Percentiles rank a stretch among this genome's conserved stretches.
Conservation (phyloP, 176 grass and related monocot species). For the Themeda triandra region DNA sequence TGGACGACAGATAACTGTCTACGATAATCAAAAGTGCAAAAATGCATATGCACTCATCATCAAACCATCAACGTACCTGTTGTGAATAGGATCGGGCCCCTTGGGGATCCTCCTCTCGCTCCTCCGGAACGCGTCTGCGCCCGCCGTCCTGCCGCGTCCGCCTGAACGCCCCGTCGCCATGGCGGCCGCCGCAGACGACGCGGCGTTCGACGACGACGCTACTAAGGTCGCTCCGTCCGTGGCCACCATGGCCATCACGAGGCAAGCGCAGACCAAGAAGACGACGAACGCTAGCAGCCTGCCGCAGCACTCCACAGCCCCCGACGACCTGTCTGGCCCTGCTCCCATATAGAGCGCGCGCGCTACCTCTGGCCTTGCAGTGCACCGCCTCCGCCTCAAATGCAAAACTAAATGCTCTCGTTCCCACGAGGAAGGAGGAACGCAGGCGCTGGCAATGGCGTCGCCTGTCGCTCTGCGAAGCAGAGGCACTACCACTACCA, state of each 20-base stretch:
- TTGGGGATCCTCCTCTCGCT: conserved; percentile 71
- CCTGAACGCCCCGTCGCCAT: not conserved
- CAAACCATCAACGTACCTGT: conserved; percentile 34
- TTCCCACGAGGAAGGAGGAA: not conserved
- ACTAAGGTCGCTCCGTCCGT: not conserved
- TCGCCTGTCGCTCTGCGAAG: not conserved
- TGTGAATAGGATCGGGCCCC: conserved; percentile 80
- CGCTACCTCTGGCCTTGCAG: not conserved
- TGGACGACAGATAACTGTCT: not conserved
- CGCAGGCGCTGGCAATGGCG: not conserved
- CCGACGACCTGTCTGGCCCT: conserved; percentile 2
- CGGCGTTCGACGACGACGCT: not conserved
- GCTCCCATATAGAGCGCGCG: conserved; percentile 35
- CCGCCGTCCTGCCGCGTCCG: not conserved
- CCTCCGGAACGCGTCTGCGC: conserved; percentile 33
- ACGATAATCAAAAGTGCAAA: not conserved
- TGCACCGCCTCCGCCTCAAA: not conserved
- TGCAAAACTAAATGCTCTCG: not conserved
- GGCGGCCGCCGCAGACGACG: not conserved
- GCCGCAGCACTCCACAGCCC: conserved; percentile 37
- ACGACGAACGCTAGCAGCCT: not conserved
- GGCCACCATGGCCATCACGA: conserved; percentile 34
- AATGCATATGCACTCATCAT: not conserved
- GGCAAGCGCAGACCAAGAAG: conserved; percentile 25
- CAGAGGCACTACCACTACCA: not conserved